phyloP scores from a whole-genome alignment of 2,329 filamentous ascomycete species.

The Rhexocercosporidium sp. region DNA sequence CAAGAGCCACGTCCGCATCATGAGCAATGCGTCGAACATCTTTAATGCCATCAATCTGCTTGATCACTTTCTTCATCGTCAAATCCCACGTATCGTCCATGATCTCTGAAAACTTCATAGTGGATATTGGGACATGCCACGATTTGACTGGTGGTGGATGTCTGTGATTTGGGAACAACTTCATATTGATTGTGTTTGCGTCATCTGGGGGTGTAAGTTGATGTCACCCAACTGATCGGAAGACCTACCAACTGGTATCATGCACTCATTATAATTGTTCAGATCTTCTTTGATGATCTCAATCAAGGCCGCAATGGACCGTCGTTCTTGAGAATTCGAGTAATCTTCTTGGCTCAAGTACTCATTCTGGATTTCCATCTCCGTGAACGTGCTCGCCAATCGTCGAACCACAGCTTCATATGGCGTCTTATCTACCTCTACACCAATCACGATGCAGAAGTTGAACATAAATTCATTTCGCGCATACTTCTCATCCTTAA shows the following conservation, averaged over 20 bases:
- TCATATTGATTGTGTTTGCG: conserved; percentile 94
- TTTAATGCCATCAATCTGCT: conserved; percentile 88
- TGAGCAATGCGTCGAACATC: conserved; percentile 87
- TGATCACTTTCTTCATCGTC: conserved; percentile 78
- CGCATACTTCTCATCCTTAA: conserved; percentile 80
- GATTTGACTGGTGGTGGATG: conserved; percentile 78
- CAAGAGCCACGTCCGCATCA: conserved; percentile 83
- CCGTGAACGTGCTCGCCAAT: conserved; percentile 82
- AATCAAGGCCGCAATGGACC: conserved; percentile 82
- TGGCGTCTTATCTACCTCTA: conserved; percentile 71
- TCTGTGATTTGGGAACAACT: conserved; percentile 84
- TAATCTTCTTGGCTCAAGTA: conserved; percentile 67
- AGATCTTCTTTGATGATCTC: conserved; percentile 84
- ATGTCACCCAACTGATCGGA: not conserved
- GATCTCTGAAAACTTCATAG: conserved; percentile 67
- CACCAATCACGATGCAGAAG: conserved; percentile 83
- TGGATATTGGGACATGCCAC: conserved; percentile 88
- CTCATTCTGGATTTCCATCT: conserved; percentile 88
- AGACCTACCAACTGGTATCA: conserved; percentile 87
- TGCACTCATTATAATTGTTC: conserved; percentile 97
- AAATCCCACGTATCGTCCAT: conserved; percentile 75
- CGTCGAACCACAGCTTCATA: conserved; percentile 88
- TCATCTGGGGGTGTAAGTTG: conserved; percentile 65
- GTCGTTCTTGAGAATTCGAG: conserved; percentile 53
- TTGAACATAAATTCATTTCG: conserved; percentile 99